Evolutionary conservation across 352 stramenopile genomes (phyloP), one percentile per base, ranked within the genome.

Genomic region (Peronospora belbahrii): DNA sequence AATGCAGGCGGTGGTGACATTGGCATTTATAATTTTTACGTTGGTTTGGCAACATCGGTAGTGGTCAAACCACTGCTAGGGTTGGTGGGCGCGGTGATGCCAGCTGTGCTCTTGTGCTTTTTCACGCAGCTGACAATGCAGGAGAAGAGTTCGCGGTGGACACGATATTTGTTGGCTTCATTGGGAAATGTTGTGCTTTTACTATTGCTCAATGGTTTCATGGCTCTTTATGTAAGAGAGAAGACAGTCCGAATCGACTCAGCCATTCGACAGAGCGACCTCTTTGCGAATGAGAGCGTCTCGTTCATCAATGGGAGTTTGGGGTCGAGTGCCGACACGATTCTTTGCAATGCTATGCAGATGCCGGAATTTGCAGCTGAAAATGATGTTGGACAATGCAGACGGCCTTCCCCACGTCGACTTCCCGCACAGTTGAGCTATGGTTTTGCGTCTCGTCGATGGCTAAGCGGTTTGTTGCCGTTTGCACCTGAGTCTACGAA

Each of bases 121-220:
- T 46, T 66, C 20, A 86, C 77, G 7, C 45, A 60, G 28, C 53
- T 52, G 32, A 60, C 63, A 11, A 83, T 88, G 77, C 51, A 61
- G 28, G 65, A 75, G 25, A 60, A 52, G n/a, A 60, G 20, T 14
- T 62, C 45, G 10, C 56, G 40, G 31, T 49, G 44, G 19, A 58
- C 55, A 9, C 58, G 64, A 7, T 42, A 59, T 8, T 35, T 49
- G 1, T 24, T 80, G 15, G 58, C 63, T 3, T 33, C 66, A 10
- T 19, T 77, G 15, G 59, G 56, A 5, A 68, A 69, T 28, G 44
- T 65, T n/a, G 40, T 80, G 27, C 32, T 85, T 6, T 86, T 67
- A 62, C 51, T 83, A n/a, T 56, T 88, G n/a, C 63, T 64, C 25
- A 88, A 83, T 44, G 62, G 73, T 17, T 81, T 85, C 41, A 61